phyloP scores from a whole-genome alignment of 257 asterid species.

The Solanum medicagineum region DNA sequence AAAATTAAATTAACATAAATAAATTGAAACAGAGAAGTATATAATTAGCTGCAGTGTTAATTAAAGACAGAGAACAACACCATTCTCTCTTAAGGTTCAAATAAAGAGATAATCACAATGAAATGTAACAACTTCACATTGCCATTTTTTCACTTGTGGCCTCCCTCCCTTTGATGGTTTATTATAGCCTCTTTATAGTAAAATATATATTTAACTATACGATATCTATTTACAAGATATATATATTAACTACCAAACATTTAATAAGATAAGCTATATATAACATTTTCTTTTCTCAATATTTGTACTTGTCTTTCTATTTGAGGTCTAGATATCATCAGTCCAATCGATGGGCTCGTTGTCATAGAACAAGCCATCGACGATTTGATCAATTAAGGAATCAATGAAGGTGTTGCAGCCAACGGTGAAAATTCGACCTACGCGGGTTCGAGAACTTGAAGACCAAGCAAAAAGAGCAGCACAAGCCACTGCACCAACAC shows the following conservation, averaged over 20 bases:
- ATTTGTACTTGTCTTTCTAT: not conserved
- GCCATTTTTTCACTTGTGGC: not conserved
- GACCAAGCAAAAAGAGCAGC: conserved; percentile 77
- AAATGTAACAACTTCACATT: not conserved
- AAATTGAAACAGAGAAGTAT: not conserved
- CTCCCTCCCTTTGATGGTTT: not conserved
- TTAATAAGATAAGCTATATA: not conserved
- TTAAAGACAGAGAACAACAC: not conserved
- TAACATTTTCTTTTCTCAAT: not conserved
- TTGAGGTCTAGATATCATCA: conserved; percentile 22
- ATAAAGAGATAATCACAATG: not conserved
- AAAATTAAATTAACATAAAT: not conserved
- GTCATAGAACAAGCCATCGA: conserved; percentile 74
- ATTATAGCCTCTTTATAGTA: not conserved
- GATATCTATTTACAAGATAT: not conserved
- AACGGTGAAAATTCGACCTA: conserved; percentile 47
- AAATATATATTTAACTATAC: not conserved
- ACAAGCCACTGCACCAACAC: conserved; percentile 49
- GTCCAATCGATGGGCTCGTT: conserved; percentile 32
- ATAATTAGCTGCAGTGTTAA: not conserved
- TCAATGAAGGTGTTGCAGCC: conserved; percentile 73
- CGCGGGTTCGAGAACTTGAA: conserved; percentile 61
- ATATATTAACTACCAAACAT: not conserved
- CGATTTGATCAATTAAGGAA: conserved; percentile 53
- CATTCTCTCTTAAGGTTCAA: no score